phyloP scores from a whole-genome alignment of 2,329 filamentous ascomycete species.

The Phoma sp. region DNA sequence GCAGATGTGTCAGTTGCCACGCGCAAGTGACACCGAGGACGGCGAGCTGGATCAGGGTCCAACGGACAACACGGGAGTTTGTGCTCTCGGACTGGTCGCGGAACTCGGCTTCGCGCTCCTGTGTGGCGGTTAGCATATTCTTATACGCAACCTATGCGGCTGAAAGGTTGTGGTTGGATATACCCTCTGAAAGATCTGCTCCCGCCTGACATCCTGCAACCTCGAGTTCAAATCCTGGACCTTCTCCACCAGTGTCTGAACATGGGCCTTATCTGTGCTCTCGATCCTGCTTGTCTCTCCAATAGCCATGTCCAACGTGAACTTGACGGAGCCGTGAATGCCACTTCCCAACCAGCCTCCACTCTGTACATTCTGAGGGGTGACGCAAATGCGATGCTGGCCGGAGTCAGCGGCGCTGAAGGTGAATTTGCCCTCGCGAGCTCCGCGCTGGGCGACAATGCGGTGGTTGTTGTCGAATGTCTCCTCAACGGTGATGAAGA shows the following conservation, averaged over 20 bases:
- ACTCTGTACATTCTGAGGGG: constrained; percentile 75
- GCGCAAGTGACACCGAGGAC: constrained; percentile 88
- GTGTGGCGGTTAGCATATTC: constrained; percentile 20
- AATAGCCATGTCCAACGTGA: constrained; percentile 89
- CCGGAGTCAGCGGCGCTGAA: constrained; percentile 95
- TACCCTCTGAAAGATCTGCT: constrained; percentile 96
- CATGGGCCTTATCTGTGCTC: constrained; percentile 90
- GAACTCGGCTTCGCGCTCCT: constrained; percentile 98
- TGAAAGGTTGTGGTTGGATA: constrained; percentile 11
- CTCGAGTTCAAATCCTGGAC: constrained; percentile 88
- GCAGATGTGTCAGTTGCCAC: constrained; percentile 95
- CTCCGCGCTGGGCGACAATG: constrained; percentile 85
- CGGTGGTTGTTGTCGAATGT: constrained; percentile 98
- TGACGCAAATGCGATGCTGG: constrained; percentile 95
- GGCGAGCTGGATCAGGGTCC: constrained; percentile 88
- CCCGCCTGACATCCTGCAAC: constrained; percentile 84
- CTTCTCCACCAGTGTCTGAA: constrained; percentile 85
- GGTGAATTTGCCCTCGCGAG: constrained; percentile 82
- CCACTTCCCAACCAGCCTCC: constrained; percentile 74
- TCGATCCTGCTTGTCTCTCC: constrained; percentile 94
- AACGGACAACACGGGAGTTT: constrained; percentile 88
- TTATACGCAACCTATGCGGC: not conserved
- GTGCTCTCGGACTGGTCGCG: constrained; percentile 95
- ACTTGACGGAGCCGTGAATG: constrained; percentile 77
- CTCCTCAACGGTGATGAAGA: constrained; percentile 95